Conservation (phyloP, 805 yeast species). For the Candida coleopterorum region DNA sequence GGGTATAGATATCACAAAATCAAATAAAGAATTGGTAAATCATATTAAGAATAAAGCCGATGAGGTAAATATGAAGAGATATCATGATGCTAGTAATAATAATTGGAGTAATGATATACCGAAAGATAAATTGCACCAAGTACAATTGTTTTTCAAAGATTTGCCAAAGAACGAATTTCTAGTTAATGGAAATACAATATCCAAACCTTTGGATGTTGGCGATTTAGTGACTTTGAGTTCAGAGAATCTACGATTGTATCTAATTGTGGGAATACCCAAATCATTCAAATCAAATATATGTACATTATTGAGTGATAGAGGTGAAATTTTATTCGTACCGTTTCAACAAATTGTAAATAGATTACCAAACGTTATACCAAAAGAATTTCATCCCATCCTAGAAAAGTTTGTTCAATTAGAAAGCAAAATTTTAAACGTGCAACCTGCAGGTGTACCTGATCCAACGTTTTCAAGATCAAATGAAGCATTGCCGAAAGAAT, state of each 20-base stretch:
- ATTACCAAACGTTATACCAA: constrained; percentile 48
- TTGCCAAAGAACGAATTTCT: not conserved
- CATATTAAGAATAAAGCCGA: not conserved
- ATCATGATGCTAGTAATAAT: not conserved
- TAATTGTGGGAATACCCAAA: constrained; percentile 52
- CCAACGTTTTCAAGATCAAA: constrained; percentile 21
- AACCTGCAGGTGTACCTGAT: constrained; percentile 37
- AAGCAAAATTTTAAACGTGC: constrained; percentile 24
- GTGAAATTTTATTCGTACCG: constrained; percentile 49
- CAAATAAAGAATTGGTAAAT: constrained; percentile 1
- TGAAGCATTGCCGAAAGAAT: constrained; percentile 17
- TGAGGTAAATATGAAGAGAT: not conserved
- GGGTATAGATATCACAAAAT: constrained; percentile 34
- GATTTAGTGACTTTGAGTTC: constrained; percentile 56
- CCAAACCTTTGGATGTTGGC: constrained; percentile 37
- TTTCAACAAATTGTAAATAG: constrained; percentile 44
- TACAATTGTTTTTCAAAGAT: not conserved
- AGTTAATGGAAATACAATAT: not conserved
- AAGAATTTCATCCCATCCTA: constrained; percentile 17
- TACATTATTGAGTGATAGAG: constrained; percentile 52
- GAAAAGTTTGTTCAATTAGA: constrained; percentile 26
- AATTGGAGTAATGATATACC: not conserved
- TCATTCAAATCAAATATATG: constrained; percentile 48
- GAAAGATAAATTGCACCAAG: not conserved
- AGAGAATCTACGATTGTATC: constrained; percentile 43